A percentile compares a stretch with the other conserved stretches of the same genome.
Evolutionary conservation across 768 basidiomycete species (phyloP).

Genomic region (Mycena galericulata): DNA sequence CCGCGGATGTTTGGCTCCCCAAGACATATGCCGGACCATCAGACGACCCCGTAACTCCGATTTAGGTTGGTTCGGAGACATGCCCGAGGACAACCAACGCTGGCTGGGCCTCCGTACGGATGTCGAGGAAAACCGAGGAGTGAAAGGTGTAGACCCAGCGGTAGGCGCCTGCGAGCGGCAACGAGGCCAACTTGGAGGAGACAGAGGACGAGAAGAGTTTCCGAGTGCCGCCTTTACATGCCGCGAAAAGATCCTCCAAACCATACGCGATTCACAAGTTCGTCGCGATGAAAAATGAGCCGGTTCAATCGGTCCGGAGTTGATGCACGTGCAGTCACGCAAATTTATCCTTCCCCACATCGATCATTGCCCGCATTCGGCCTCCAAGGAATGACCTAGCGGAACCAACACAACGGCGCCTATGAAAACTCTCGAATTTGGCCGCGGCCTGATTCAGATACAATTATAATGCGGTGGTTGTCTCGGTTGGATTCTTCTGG

Average conservation of each 20-base stretch:
- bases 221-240: constrained; percentile 25
- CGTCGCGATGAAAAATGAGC: constrained; percentile 32
- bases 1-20: constrained; percentile 49
- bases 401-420: constrained; percentile 25
- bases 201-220: not conserved
- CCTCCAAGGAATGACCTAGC: not conserved
- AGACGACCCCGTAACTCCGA: not conserved
- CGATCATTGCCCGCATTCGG: not conserved
- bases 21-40: constrained; percentile 42
- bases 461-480: not conserved
- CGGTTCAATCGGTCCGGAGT: constrained; percentile 26
- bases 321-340: constrained; percentile 1
- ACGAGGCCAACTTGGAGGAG: not conserved
- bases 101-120: not conserved
- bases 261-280: constrained; percentile 26
- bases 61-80: not conserved
- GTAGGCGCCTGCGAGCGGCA: not conserved
- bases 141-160: not conserved
- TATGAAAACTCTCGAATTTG: not conserved
- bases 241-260: constrained; percentile 23
- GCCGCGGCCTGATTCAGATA: constrained; percentile 16
- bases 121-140: constrained; percentile 17
- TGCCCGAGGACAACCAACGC: constrained; percentile 15
- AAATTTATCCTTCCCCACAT: constrained; percentile 1
- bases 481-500: not conserved